Evolutionary conservation across 306 rosid species (phyloP).

Genomic region (Begonia peltatifolia): DNA sequence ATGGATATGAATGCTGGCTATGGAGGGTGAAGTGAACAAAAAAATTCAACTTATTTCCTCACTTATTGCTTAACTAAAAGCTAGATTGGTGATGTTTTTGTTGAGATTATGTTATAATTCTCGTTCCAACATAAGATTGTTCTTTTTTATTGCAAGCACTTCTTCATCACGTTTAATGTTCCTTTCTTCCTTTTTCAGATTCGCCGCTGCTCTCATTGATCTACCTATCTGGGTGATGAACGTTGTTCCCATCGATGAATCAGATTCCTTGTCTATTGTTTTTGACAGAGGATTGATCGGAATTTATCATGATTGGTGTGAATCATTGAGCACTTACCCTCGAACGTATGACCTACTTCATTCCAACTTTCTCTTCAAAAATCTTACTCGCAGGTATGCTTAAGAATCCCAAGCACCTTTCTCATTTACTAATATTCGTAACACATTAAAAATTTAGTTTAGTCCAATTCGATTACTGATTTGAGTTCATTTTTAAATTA

Average conservation of each 20-base stretch:
- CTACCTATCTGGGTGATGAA: slow-evolving; percentile 86
- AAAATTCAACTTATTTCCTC: background rate
- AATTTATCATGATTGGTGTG: slow-evolving; percentile 94
- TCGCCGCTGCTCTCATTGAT: slow-evolving; percentile 75
- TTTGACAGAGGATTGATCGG: slow-evolving; percentile 79
- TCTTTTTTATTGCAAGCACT: background rate
- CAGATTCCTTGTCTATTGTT: slow-evolving; percentile 55
- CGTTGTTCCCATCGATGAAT: slow-evolving; percentile 56
- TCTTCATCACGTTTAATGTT: background rate
- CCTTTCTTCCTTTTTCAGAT: slow-evolving; percentile 33
- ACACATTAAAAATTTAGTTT: too few species aligned
- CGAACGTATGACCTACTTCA: slow-evolving; percentile 82
- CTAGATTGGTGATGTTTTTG: background rate
- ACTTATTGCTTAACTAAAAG: background rate
- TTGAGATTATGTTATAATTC: background rate
- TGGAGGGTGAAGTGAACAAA: slow-evolving; percentile 61
- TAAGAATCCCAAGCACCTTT: too few species aligned
- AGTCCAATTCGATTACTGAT: too few species aligned
- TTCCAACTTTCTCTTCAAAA: slow-evolving; percentile 55
- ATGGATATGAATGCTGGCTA: slow-evolving; percentile 96
- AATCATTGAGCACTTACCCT: slow-evolving; percentile 78
- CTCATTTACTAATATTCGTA: too few species aligned
- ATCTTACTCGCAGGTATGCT: slow-evolving; percentile 44
- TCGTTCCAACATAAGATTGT: background rate
- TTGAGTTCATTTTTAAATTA: background rate